phyloP scores from a whole-genome alignment of 2,329 filamentous ascomycete genomes.

The Claviceps sorghi region DNA sequence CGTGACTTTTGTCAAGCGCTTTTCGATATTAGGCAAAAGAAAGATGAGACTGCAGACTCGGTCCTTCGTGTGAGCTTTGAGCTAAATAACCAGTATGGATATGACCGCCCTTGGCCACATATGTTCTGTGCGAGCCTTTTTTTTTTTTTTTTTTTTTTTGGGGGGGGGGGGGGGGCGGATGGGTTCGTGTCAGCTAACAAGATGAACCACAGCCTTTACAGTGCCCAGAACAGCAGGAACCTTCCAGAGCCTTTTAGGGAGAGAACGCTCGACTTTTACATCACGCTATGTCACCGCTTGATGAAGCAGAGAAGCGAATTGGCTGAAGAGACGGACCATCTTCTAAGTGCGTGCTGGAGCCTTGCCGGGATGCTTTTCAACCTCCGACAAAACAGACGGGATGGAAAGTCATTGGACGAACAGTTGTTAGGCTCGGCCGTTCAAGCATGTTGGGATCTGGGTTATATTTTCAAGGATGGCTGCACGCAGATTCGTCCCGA shows the following conservation, averaged over 20 bases:
- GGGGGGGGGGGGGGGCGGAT: not conserved
- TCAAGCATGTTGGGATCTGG: slow-evolving; percentile 88
- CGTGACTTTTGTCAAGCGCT: slow-evolving; percentile 84
- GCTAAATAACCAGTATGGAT: slow-evolving; percentile 68
- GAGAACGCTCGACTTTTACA: slow-evolving; percentile 83
- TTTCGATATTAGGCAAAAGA: slow-evolving; percentile 69
- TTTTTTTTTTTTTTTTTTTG: too few species aligned
- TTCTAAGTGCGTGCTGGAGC: slow-evolving; percentile 77
- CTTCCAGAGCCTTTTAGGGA: slow-evolving; percentile 79
- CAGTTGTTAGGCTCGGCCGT: slow-evolving; percentile 77
- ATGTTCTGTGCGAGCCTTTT: not conserved
- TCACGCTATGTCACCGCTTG: slow-evolving; percentile 83
- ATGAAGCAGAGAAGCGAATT: slow-evolving; percentile 83
- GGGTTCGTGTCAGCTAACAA: not conserved
- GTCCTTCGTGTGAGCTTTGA: slow-evolving; percentile 87
- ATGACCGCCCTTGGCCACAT: not conserved
- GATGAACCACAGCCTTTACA: slow-evolving; percentile 50
- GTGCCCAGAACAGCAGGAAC: slow-evolving; percentile 65
- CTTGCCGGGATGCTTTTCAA: slow-evolving; percentile 88
- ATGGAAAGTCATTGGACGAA: slow-evolving; percentile 60
- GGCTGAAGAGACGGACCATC: slow-evolving; percentile 67
- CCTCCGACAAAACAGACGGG: slow-evolving; percentile 65
- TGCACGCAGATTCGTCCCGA: slow-evolving; percentile 85
- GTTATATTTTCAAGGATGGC: slow-evolving; percentile 81
- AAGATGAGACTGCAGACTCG: slow-evolving; percentile 69